Evolutionary conservation across 495 filamentous ascomycete genomes (phyloP), one percentile per base, ranked within the genome.

Genomic region (Delitschia confertaspora): DNA sequence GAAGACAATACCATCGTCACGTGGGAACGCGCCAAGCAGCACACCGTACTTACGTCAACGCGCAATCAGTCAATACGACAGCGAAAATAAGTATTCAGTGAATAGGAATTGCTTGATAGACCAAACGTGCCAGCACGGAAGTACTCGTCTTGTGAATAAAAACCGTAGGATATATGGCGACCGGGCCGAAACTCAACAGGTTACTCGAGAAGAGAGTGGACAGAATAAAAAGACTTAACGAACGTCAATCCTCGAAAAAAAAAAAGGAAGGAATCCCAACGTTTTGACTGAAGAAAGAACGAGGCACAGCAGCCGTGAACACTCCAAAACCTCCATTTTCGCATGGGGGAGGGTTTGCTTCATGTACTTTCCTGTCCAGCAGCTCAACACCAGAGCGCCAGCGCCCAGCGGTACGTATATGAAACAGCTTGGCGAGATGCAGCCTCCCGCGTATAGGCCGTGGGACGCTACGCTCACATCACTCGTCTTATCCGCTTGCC

Each of bases 61-160:
- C 49, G 30, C 41, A 51, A 47, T 37, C 49, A 38, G 24, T 29
- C 35, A 45, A 43, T 37, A 26, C 32, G 42, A 47, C n/a, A 18
- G 42, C 43, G 19, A 24, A 33, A 7, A 17, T 19, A 11, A 4
- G 38, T 27, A 16, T 34, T 32, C 23, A 16, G 37, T 6, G 42
- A 2, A 11, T 14, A 25, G 16, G 33, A 20, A 25, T 7, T 44
- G 29, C 34, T 34, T 30, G 42, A 31, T 30, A 33, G 43, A 43
- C 49, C 49, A 53, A 53, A 47, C 49, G 49, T 53, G 43, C 42
- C 49, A 53, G 49, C 47, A 53, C 49, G 40, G 5, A 16, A 36
- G 11, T 10, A 42, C n/a, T n/a, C n/a, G n/a, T n/a, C n/a, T n/a
- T n/a, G n/a, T 24, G 37, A 42, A 33, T 42, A 38, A 42, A 42